These are phyloP conservation scores for Senna tora DNA, from an alignment of 306 rosid species.

Conservation along the genomic window DNA sequence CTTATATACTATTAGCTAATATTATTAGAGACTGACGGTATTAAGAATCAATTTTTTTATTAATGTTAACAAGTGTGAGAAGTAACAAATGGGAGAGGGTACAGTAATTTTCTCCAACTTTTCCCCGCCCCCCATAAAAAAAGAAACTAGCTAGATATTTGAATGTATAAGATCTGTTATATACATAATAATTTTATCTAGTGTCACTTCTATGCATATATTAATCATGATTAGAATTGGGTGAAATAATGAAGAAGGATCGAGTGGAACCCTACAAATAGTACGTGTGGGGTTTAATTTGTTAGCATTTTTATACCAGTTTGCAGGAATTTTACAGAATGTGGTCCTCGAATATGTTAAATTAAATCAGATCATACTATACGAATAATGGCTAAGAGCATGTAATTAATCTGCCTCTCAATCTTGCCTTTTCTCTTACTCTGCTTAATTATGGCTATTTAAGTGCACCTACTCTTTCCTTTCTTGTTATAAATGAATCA, in stretches of 20 bases:
- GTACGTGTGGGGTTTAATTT: conserved; percentile 38
- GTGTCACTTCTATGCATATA: background rate
- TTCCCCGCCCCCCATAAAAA: no score
- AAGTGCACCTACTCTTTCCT: conserved; percentile 18
- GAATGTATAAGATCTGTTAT: no score
- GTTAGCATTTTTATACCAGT: conserved; percentile 32
- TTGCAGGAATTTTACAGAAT: conserved; percentile 28
- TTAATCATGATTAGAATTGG: background rate
- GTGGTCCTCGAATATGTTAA: conserved; percentile 38
- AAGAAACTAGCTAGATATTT: background rate
- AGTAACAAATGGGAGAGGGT: no score
- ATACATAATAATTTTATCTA: no score
- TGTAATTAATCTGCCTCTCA: no score
- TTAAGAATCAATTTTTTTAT: no score
- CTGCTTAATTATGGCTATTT: conserved; percentile 19
- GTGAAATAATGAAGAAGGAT: background rate
- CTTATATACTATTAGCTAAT: no score
- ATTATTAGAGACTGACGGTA: no score
- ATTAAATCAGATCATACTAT: conserved; percentile 16
- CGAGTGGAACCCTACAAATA: background rate
- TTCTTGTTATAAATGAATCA: background rate
- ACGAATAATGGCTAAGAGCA: conserved; percentile 13
- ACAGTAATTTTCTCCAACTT: no score
- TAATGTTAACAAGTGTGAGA: no score
- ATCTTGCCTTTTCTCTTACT: conserved; percentile 4